Conservation (phyloP, 2,329 filamentous ascomycete genomes). For the Fusarium cyanostomum region DNA sequence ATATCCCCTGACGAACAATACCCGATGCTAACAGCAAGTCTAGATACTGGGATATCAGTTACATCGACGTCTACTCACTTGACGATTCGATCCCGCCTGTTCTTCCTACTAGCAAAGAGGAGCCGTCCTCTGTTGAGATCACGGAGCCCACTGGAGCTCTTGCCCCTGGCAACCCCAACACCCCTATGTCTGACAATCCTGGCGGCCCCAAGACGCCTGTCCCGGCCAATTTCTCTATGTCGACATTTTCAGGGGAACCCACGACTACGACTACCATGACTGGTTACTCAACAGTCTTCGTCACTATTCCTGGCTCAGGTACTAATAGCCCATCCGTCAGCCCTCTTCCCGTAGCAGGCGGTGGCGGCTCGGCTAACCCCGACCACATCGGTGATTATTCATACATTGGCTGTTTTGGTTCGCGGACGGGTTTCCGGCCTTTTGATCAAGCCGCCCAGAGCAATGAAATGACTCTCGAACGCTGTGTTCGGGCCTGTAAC, state of each 20-base stretch:
- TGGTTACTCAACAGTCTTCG: conserved; percentile 39
- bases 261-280: conserved; percentile 44
- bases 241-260: conserved; percentile 19
- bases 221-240: conserved; percentile 1
- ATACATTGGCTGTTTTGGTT: conserved; percentile 56
- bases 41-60: conserved; percentile 63
- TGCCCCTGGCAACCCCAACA: neutral
- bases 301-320: conserved; percentile 37
- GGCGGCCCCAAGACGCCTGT: neutral
- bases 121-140: neutral
- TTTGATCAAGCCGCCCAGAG: conserved; percentile 47
- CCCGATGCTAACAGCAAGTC: neutral
- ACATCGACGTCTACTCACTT: conserved; percentile 58
- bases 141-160: neutral
- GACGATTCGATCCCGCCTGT: conserved; percentile 13
- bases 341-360: conserved; percentile 13
- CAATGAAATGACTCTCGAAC: conserved; percentile 51
- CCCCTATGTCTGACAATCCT: conserved; percentile 1
- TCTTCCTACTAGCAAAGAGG: neutral
- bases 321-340: conserved; percentile 21
- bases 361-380: conserved; percentile 44
- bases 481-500: conserved; percentile 52
- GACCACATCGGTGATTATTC: conserved; percentile 46
- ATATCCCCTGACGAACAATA: neutral
- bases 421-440: conserved; percentile 47